Evolutionary conservation across 1,139 yeast species (phyloP).

Genomic region (Arxiozyma slooffiae): DNA sequence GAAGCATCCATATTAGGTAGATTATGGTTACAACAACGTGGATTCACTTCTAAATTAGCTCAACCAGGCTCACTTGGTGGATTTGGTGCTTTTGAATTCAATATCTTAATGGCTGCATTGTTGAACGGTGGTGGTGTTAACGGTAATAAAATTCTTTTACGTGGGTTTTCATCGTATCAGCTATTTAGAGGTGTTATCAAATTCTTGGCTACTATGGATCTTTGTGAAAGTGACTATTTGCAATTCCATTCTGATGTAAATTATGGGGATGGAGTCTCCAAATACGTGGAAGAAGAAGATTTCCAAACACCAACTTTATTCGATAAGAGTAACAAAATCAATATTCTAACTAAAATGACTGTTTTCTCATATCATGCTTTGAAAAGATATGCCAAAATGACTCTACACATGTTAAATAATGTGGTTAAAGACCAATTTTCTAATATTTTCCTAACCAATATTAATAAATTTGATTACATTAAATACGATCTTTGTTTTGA

Average conservation of each 20-base stretch:
- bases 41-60: conserved; percentile 52
- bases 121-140: conserved; percentile 74
- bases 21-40: conserved; percentile 83
- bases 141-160: conserved; percentile 65
- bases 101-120: conserved; percentile 68
- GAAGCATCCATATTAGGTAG: conserved; percentile 85
- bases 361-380: conserved; percentile 54
- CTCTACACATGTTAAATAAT: conserved; percentile 63
- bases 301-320: conserved; percentile 66
- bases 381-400: conserved; percentile 56
- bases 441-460: conserved; percentile 63
- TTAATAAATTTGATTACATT: conserved; percentile 43
- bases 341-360: conserved; percentile 76
- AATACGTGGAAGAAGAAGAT: conserved; percentile 46
- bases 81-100: conserved; percentile 87
- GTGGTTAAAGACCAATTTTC: conserved; percentile 78
- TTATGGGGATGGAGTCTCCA: conserved; percentile 39
- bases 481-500: conserved; percentile 58
- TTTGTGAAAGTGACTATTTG: conserved; percentile 51
- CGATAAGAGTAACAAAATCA: conserved; percentile 65
- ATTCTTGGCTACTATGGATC: conserved; percentile 70
- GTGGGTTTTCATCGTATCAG: conserved; percentile 89
- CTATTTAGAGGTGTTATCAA: conserved; percentile 79
- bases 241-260: conserved; percentile 45
- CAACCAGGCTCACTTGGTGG: conserved; percentile 52